Percentiles rank a stretch among this genome's conserved stretches.
phyloP scores from a whole-genome alignment of 2,329 filamentous ascomycete species.

The Plectosphaerella plurivora region DNA sequence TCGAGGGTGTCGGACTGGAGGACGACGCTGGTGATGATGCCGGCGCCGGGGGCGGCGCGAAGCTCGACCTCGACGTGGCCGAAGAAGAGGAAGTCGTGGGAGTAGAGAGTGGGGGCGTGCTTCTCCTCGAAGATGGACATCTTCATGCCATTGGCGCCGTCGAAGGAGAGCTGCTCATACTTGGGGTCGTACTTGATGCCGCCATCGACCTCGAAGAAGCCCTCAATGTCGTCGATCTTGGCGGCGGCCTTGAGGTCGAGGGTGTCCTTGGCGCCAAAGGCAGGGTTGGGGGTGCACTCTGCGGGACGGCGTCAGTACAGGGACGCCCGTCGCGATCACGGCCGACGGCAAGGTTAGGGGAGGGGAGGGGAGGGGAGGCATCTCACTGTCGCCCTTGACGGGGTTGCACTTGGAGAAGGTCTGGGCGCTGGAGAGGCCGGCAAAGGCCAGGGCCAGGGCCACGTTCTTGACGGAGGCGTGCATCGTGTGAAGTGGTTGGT shows the following conservation, averaged over 20 bases:
- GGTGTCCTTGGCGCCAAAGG: slow-evolving; percentile 8
- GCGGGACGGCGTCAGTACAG: neutral
- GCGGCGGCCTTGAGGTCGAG: slow-evolving; percentile 18
- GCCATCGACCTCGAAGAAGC: slow-evolving; percentile 52
- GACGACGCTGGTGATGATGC: slow-evolving; percentile 44
- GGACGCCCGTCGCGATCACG: too few species aligned
- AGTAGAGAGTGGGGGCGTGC: slow-evolving; percentile 40
- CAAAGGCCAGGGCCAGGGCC: slow-evolving; percentile 6
- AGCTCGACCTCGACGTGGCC: slow-evolving; percentile 43
- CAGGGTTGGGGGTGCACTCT: slow-evolving; percentile 12
- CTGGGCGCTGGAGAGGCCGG: slow-evolving; percentile 7
- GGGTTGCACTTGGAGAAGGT: slow-evolving; percentile 12
- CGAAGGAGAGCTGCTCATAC: slow-evolving; percentile 25
- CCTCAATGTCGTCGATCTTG: slow-evolving; percentile 27
- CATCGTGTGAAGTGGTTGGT: neutral
- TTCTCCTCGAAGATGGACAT: slow-evolving; percentile 42
- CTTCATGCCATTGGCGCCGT: slow-evolving; percentile 36
- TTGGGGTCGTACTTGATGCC: slow-evolving; percentile 35
- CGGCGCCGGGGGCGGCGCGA: slow-evolving; percentile 40
- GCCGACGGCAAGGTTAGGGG: neutral
- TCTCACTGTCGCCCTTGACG: slow-evolving; percentile 10
- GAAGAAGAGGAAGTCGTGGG: slow-evolving; percentile 48
- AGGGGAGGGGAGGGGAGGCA: too few species aligned
- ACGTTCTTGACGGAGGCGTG: neutral
- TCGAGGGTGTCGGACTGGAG: slow-evolving; percentile 46